Evolutionary conservation across 345 rosid species (phyloP).

Genomic region (Melastoma malabathricum): DNA sequence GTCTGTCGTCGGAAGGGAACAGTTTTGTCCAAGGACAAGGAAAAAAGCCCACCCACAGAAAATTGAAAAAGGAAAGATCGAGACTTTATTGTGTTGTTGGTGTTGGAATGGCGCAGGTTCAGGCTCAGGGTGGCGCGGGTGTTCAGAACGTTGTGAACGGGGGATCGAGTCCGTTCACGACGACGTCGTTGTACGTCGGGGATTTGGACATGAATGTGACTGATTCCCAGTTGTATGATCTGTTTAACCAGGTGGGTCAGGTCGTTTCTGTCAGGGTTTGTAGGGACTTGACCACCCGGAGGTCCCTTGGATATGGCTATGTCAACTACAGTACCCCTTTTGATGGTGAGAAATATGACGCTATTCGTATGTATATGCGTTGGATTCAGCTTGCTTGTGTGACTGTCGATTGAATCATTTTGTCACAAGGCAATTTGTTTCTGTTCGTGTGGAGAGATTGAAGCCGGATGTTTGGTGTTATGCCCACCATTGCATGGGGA

Average conservation of each 20-base stretch:
- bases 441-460: too few species aligned
- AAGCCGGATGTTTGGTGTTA: too few species aligned
- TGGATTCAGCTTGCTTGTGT: too few species aligned
- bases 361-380: too few species aligned
- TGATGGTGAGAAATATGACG: constrained; percentile 45
- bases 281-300: constrained; percentile 56
- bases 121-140: constrained; percentile 19
- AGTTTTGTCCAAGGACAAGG: not conserved
- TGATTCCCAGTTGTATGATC: constrained; percentile 74
- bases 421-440: too few species aligned
- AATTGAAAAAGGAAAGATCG: not conserved
- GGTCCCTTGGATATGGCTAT: constrained; percentile 86
- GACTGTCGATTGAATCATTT: too few species aligned
- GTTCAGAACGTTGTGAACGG: constrained; percentile 12
- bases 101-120: constrained; percentile 38
- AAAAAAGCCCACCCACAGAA: not conserved
- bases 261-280: constrained; percentile 79
- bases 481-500: too few species aligned
- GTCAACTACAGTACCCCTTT: constrained; percentile 61
- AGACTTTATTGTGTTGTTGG: not conserved
- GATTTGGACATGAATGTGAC: constrained; percentile 72
- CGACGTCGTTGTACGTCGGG: constrained; percentile 88
- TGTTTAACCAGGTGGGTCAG: constrained; percentile 68
- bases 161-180: constrained; percentile 30
- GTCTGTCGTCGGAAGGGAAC: constrained; percentile 50